phyloP scores from a whole-genome alignment of 805 yeast genomes.

The Middelhovenomyces tepae region DNA sequence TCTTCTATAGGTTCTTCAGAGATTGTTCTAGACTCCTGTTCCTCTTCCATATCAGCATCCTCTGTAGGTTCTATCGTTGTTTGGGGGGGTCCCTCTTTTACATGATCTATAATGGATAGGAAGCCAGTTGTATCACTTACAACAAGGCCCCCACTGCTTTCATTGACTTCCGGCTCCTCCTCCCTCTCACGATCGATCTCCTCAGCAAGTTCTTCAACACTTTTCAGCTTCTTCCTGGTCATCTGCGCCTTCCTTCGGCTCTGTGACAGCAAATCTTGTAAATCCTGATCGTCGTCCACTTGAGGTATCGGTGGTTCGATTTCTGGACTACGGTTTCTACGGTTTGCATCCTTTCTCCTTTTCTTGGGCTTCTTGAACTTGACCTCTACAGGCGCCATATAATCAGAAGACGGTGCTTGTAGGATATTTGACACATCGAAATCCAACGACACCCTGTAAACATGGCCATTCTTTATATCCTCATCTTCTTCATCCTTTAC shows the following conservation, averaged over 20 bases:
- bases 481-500: constrained; percentile 15
- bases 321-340: constrained; percentile 28
- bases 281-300: constrained; percentile 30
- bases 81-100: constrained; percentile 8
- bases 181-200: constrained; percentile 29
- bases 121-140: constrained; percentile 40
- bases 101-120: constrained; percentile 19
- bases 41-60: constrained; percentile 8
- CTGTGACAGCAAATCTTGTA: constrained; percentile 25
- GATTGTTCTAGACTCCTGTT: background rate
- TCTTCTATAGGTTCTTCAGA: constrained; percentile 1
- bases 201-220: constrained; percentile 27
- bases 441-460: constrained; percentile 21
- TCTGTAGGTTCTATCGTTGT: constrained; percentile 5
- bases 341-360: constrained; percentile 19
- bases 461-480: constrained; percentile 15
- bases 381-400: constrained; percentile 24
- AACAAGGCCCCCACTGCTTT: constrained; percentile 23
- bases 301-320: constrained; percentile 26
- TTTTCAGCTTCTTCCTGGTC: constrained; percentile 13
- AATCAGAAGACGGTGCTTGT: constrained; percentile 21
- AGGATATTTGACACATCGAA: constrained; percentile 13
- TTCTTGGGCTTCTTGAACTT: constrained; percentile 38
- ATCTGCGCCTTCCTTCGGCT: constrained; percentile 27
- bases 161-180: constrained; percentile 18